Conservation (phyloP, 352 stramenopile genomes). For the Pythium sukuiense region DNA sequence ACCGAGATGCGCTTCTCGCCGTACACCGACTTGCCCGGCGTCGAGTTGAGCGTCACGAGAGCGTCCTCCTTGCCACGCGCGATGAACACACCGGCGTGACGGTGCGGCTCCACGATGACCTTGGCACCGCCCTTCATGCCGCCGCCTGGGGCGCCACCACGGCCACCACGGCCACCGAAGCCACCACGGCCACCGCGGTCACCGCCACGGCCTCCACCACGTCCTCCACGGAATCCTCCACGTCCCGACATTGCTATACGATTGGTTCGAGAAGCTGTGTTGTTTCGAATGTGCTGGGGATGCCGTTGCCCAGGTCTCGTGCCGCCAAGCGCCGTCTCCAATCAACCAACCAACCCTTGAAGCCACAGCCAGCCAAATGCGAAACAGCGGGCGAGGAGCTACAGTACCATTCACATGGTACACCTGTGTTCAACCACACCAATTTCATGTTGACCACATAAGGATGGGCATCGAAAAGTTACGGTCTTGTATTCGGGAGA, state of each 20-base stretch:
- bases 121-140: conserved; percentile 96
- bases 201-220: conserved; percentile 10
- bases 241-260: conserved; percentile 26
- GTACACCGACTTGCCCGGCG: conserved; percentile 98
- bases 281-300: neutral
- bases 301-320: neutral
- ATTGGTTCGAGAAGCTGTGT: conserved; percentile 10
- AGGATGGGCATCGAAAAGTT: neutral
- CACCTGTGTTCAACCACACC: conserved; percentile 7
- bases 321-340: conserved; percentile 20
- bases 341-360: conserved; percentile 21
- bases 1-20: conserved; percentile 99
- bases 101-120: conserved; percentile 97
- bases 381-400: conserved; percentile 19
- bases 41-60: conserved; percentile 98
- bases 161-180: conserved; percentile 37
- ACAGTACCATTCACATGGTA: conserved; percentile 13
- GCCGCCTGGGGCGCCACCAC: conserved; percentile 53
- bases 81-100: conserved; percentile 98
- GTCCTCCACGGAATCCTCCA: conserved; percentile 28
- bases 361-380: conserved; percentile 24
- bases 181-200: conserved; percentile 20
- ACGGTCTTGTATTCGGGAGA: conserved; percentile 14
- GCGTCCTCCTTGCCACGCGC: conserved; percentile 98
- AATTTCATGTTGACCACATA: conserved; percentile 1